phyloP scores from a whole-genome alignment of 2,329 filamentous ascomycete genomes.

The Calonectria fujianensis region DNA sequence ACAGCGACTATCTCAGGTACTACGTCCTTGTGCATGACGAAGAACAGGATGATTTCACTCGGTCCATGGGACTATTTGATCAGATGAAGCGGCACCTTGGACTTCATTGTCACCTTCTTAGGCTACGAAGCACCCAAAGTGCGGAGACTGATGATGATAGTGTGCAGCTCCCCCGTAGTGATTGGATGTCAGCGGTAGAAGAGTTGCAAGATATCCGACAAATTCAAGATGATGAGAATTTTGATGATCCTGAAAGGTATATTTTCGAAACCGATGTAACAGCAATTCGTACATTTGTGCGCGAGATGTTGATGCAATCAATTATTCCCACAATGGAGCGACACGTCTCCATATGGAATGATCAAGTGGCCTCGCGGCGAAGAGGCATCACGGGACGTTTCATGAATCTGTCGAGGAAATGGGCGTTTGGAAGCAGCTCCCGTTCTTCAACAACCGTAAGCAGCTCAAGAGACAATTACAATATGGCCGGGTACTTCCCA shows the following conservation, averaged over 20 bases:
- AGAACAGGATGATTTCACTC: slow-evolving; percentile 92
- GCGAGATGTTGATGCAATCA: slow-evolving; percentile 96
- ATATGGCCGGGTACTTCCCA: slow-evolving; percentile 86
- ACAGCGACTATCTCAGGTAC: slow-evolving; percentile 94
- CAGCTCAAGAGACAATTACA: slow-evolving; percentile 81
- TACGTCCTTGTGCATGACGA: slow-evolving; percentile 98
- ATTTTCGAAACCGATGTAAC: slow-evolving; percentile 95
- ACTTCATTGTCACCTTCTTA: slow-evolving; percentile 92
- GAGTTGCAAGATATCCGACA: slow-evolving; percentile 84
- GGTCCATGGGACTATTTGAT: slow-evolving; percentile 93
- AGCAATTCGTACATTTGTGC: slow-evolving; percentile 90
- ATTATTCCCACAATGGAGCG: slow-evolving; percentile 98
- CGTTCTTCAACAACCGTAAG: slow-evolving; percentile 74
- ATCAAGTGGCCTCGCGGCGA: slow-evolving; percentile 93
- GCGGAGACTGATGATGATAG: slow-evolving; percentile 94
- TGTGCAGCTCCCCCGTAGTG: slow-evolving; percentile 84
- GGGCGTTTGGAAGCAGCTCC: slow-evolving; percentile 84
- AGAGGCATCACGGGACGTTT: slow-evolving; percentile 94
- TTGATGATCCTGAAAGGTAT: slow-evolving; percentile 83
- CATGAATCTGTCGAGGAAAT: slow-evolving; percentile 93
- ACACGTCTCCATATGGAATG: slow-evolving; percentile 93
- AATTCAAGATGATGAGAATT: slow-evolving; percentile 80
- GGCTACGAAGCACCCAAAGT: slow-evolving; percentile 89
- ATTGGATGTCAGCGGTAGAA: slow-evolving; percentile 93
- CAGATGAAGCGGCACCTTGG: slow-evolving; percentile 99